Conservation (phyloP, 2,329 filamentous ascomycete genomes). For the Endoconidiophora laricicola region DNA sequence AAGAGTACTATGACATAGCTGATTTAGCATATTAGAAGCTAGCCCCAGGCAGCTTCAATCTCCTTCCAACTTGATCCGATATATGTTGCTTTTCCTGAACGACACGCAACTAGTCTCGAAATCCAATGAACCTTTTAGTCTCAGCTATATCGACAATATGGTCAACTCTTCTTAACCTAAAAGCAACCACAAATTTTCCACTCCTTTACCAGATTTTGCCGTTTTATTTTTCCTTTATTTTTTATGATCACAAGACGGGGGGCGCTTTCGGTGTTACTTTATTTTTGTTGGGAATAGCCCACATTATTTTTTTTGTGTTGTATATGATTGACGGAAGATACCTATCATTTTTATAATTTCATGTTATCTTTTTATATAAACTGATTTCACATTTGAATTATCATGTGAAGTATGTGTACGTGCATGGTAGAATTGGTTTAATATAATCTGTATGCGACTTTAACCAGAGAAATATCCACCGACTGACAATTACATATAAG, state of each 20-base stretch:
- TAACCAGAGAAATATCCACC: not conserved
- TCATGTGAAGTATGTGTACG: not conserved
- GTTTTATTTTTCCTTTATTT: slow-evolving; percentile 4
- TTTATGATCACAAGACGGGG: slow-evolving; percentile 1
- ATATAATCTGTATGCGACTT: slow-evolving; percentile 2
- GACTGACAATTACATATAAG: slow-evolving; percentile 15
- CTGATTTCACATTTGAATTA: not conserved
- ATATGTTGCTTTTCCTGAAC: not conserved
- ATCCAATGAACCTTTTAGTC: not conserved
- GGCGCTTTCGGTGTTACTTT: not conserved
- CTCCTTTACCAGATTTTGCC: not conserved
- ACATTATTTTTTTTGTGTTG: slow-evolving; percentile 1
- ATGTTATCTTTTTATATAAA: slow-evolving; percentile 1
- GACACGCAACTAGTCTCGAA: not conserved
- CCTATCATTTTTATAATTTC: slow-evolving; percentile 6
- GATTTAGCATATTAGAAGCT: not conserved
- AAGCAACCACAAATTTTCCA: not conserved
- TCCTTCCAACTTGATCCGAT: not conserved
- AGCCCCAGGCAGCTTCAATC: not conserved
- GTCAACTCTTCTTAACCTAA: not conserved
- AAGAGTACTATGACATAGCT: slow-evolving; percentile 12
- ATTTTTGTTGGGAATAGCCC: slow-evolving; percentile 1
- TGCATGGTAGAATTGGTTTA: slow-evolving; percentile 11
- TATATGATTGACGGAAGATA: slow-evolving; percentile 10
- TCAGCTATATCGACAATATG: not conserved